Base-by-base conservation (phyloP, 2,329 filamentous ascomycete species). In the Penicillium capsulatum region DNA sequence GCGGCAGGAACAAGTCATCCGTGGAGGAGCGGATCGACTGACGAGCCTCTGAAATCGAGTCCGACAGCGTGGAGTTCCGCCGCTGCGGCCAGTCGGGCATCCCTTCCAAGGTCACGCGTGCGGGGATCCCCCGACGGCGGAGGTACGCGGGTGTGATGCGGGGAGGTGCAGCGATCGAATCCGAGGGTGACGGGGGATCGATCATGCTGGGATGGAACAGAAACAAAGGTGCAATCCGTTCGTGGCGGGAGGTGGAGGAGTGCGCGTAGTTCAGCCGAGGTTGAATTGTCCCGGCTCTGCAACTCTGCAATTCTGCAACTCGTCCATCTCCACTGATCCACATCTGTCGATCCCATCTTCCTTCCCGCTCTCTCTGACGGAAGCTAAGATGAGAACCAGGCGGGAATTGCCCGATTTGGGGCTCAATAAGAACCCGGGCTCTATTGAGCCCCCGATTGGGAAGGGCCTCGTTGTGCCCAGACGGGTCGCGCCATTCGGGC, bases 51-150 rank as follows among this genome's bases (percentile, higher is more conserved):
- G 74, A 79, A 10, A 87, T 58, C 48, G 84, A 82, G 55, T 90
- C 85, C 17, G 87, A 92, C 47, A 94, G 78, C 33, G 80, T 81
- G 24, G 87, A 92, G 67, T 84, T 86, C 46, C 86, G 78, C 38
- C 86, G 78, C 17, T 79, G 76, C 17, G 61, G 57, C 30, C 57
- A 50, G 28, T 44, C 37, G 7, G 32, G 39, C 8, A 44, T 56
- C 19, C 69, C 67, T 9, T 60, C 57, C 24, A 65, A 60, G 19
- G 63, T 67, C 7, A 63, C 50, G 35, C 66, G 59, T 27, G 53
- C 49, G 7, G 62, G 48, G 19, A 61, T 56, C 11, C 66, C 58
- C 42, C 66, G 65, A 36, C 65, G 63, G 31, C 66, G 53, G 27
- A 53, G 54, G 15, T 55, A 45, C 19, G 43, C 38, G 16, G 53